Conservation (phyloP, 2,329 filamentous ascomycete genomes). For the Phialophora macrospora region DNA sequence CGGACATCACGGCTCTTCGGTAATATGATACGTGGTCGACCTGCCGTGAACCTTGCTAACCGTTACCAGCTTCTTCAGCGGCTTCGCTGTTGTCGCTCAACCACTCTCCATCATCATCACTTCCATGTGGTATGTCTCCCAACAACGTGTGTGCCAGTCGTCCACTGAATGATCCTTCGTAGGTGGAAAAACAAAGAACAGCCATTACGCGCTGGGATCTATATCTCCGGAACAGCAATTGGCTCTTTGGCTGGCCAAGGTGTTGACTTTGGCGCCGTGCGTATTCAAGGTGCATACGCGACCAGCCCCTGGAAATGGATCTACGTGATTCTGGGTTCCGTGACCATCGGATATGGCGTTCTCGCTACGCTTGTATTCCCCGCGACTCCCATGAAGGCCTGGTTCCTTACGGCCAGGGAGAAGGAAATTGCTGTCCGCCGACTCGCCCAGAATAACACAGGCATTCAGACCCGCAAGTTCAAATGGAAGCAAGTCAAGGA, state of each 20-base stretch:
- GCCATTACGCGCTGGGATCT: constrained; percentile 15
- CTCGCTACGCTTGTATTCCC: constrained; percentile 53
- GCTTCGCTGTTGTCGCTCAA: constrained; percentile 16
- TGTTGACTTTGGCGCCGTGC: constrained; percentile 20
- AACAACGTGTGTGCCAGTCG: not conserved
- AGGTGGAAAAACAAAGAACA: constrained; percentile 26
- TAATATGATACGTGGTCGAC: not conserved
- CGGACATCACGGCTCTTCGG: constrained; percentile 17
- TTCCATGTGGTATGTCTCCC: constrained; percentile 21
- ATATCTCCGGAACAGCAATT: constrained; percentile 22
- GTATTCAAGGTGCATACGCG: constrained; percentile 14
- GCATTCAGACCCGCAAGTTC: constrained; percentile 63
- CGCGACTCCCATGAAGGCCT: constrained; percentile 73
- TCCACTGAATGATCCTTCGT: not conserved
- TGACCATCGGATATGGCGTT: constrained; percentile 39
- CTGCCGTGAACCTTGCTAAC: not conserved
- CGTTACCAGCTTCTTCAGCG: constrained; percentile 19
- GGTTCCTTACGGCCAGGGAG: constrained; percentile 69
- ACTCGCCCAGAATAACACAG: constrained; percentile 65
- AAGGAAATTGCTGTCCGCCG: constrained; percentile 68
- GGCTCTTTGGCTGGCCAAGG: constrained; percentile 19
- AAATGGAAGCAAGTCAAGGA: constrained; percentile 60
- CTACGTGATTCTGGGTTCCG: constrained; percentile 56
- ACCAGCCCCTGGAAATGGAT: constrained; percentile 51
- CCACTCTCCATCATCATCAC: constrained; percentile 25